Base-by-base conservation (phyloP, 2,329 filamentous ascomycete species). In the Pyricularia sp. region DNA sequence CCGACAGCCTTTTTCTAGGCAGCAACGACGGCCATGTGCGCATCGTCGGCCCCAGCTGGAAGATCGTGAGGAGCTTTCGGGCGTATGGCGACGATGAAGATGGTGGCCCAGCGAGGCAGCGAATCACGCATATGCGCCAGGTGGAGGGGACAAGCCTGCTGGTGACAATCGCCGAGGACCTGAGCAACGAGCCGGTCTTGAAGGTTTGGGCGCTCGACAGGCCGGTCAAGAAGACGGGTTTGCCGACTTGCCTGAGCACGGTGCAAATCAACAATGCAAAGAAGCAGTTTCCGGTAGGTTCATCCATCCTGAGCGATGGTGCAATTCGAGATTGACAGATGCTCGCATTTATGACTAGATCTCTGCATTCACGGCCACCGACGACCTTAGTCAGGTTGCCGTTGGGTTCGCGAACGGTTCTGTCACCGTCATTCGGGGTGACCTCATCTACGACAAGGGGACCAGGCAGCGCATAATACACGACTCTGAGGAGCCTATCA, bases 141-240 rank as follows among this genome's bases (percentile, higher is more conserved):
- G 84, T 97, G 33, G 89, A 93, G 68, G 90, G 90, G 44, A 96
- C 93, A 0, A 88, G 91, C 64, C 77, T 96, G 67, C 81, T 99
- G 31, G 87, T 97, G 44, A 97, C 94, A 0, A 81, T 93, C 66
- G 85, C 89, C 77, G 94, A 99, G 76, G 93, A 97, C 71, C 79
- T 97, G 64, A 89, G 89, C 53, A 89, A 84, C 70, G 92, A 97
- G 70, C 93, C 94, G 0, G 83, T 93, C 24, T 77, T 99, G 66
- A 97, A 96, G 75, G 93, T 97, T n/a, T 99, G 94, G 94, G 93
- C 91, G 26, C 81, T 99, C 70, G 93, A 97, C 74, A 96, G 93
- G 77, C 83, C 88, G 4, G 91, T 96, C 69, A 97, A 94, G 82
- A 97, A 96, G 82, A 96, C 91, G 4, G 92, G 92, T 57, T 81